Percentiles rank a stretch among this genome's conserved stretches.
phyloP scores from a whole-genome alignment of 2,329 filamentous ascomycete genomes.

The Nakataea oryzae region DNA sequence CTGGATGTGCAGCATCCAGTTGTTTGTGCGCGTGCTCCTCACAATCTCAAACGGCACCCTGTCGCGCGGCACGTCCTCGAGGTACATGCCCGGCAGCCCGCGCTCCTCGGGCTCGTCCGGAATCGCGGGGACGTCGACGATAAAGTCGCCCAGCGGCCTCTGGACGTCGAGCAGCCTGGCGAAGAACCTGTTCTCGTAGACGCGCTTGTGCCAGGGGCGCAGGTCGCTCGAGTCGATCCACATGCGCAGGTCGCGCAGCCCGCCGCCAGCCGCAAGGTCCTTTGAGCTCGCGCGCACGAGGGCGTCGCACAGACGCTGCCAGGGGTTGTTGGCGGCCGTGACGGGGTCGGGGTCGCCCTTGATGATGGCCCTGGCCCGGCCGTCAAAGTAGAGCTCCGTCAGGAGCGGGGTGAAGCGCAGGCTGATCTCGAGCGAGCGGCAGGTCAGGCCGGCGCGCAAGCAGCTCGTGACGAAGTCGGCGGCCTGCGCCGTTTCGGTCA shows the following conservation, averaged over 20 bases:
- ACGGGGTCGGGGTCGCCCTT: not conserved
- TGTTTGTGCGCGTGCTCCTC: slow-evolving; percentile 11
- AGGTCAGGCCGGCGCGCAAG: slow-evolving; percentile 6
- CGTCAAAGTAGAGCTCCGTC: slow-evolving; percentile 15
- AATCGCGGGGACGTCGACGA: slow-evolving; percentile 14
- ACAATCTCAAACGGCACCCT: slow-evolving; percentile 7
- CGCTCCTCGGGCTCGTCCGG: slow-evolving; percentile 4
- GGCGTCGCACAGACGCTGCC: slow-evolving; percentile 15
- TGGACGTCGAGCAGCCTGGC: slow-evolving; percentile 9
- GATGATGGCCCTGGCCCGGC: slow-evolving; percentile 2
- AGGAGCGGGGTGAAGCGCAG: slow-evolving; percentile 13
- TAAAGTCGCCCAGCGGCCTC: slow-evolving; percentile 8
- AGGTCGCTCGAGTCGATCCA: slow-evolving; percentile 18
- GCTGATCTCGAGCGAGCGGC: slow-evolving; percentile 16
- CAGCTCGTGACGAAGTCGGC: slow-evolving; percentile 11
- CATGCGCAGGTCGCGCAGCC: slow-evolving; percentile 14
- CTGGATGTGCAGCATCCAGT: slow-evolving; percentile 12
- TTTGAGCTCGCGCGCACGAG: slow-evolving; percentile 4
- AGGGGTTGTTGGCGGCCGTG: slow-evolving; percentile 13
- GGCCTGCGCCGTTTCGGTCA: slow-evolving; percentile 15
- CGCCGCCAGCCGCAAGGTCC: not conserved
- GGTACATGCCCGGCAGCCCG: slow-evolving; percentile 9
- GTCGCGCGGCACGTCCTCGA: slow-evolving; percentile 12
- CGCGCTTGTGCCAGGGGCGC: slow-evolving; percentile 17
- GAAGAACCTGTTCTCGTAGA: slow-evolving; percentile 17